A percentile compares a stretch with the other conserved stretches of the same genome.
Conservation (phyloP, 1,284 basidiomycete species). For the Cryptococcus jaspeensis region DNA sequence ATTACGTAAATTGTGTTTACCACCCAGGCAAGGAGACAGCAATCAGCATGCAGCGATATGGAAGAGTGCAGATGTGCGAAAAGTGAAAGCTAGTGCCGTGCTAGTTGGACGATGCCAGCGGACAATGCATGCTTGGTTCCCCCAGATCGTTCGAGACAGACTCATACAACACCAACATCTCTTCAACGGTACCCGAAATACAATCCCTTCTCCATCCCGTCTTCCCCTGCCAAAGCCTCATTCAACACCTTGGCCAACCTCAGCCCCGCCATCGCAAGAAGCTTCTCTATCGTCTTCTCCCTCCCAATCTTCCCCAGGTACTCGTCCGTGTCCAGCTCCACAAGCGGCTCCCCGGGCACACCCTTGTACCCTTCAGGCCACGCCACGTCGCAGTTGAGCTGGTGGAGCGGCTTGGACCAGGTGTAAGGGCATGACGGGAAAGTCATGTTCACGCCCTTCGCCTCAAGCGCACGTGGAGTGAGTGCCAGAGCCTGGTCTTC, state of each 20-base stretch:
- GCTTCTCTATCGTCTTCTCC: conserved; percentile 71
- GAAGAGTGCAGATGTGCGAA: too few species aligned
- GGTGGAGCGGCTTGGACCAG: conserved; percentile 63
- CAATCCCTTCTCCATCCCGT: conserved; percentile 11
- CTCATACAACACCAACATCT: not conserved
- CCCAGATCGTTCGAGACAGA: too few species aligned
- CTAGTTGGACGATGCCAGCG: too few species aligned
- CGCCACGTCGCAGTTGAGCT: conserved; percentile 72
- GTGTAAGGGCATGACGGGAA: conserved; percentile 71
- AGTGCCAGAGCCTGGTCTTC: conserved; percentile 23
- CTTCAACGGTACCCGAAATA: conserved; percentile 20
- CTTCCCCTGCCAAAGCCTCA: conserved; percentile 26
- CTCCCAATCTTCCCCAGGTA: conserved; percentile 70
- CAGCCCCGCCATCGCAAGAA: conserved; percentile 77
- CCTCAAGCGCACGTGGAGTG: conserved; percentile 15
- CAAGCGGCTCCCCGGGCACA: conserved; percentile 49
- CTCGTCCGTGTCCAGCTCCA: conserved; percentile 80
- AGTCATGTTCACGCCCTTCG: conserved; percentile 15
- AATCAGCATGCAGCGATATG: too few species aligned
- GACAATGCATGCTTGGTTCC: too few species aligned
- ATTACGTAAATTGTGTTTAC: too few species aligned
- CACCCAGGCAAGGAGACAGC: too few species aligned
- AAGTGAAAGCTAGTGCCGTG: too few species aligned
- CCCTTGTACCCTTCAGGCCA: conserved; percentile 63
- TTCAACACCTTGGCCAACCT: conserved; percentile 79